phyloP scores from a whole-genome alignment of 2,329 filamentous ascomycete species.

The Microascus cirrosus region DNA sequence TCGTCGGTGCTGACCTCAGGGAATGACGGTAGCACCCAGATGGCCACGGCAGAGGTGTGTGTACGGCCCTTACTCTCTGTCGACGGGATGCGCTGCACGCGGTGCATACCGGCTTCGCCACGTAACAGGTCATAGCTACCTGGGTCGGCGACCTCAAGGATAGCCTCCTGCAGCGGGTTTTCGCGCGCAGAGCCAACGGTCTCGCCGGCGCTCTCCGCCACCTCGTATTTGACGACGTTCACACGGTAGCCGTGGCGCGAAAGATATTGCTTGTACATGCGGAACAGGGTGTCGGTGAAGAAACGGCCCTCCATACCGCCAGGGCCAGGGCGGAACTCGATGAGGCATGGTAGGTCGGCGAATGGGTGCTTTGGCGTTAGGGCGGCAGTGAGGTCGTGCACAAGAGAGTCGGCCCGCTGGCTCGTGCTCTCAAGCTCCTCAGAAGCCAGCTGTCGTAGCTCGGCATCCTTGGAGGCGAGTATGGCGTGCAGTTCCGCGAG shows the following conservation, averaged over 20 bases:
- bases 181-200: conserved; percentile 46
- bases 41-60: conserved; percentile 84
- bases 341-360: conserved; percentile 74
- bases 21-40: conserved; percentile 84
- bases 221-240: conserved; percentile 69
- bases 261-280: conserved; percentile 84
- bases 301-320: conserved; percentile 85
- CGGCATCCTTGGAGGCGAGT: conserved; percentile 42
- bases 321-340: conserved; percentile 86
- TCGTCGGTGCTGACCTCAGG: conserved; percentile 42
- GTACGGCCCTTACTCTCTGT: conserved; percentile 87
- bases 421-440: conserved; percentile 68
- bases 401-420: conserved; percentile 49
- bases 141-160: conserved; percentile 67
- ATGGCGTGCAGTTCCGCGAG: conserved; percentile 42
- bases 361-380: conserved; percentile 86
- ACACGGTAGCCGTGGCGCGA: conserved; percentile 53
- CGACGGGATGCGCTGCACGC: conserved; percentile 84
- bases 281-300: conserved; percentile 76
- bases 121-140: conserved; percentile 76
- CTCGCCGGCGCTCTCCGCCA: conserved; percentile 49
- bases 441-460: conserved; percentile 67
- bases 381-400: conserved; percentile 58
- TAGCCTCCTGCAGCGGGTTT: conserved; percentile 68
- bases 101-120: conserved; percentile 86